phyloP scores from a whole-genome alignment of 2,329 filamentous ascomycete genomes.

The Phoma sp. region DNA sequence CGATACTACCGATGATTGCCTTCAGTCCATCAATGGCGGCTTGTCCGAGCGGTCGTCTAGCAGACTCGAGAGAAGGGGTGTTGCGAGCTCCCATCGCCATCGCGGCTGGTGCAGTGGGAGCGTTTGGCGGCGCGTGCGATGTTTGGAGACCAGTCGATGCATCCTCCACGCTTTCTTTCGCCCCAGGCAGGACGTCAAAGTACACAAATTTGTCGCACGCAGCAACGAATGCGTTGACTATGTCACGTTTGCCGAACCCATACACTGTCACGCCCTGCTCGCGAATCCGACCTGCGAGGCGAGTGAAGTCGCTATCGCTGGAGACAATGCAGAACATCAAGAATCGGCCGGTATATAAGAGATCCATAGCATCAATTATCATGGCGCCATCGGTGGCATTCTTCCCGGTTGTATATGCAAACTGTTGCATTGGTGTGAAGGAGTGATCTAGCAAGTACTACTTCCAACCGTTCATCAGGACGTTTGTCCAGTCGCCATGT shows the following conservation, averaged over 20 bases:
- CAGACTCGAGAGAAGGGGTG: neutral
- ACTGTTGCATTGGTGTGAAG: constrained; percentile 38
- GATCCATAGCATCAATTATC: constrained; percentile 49
- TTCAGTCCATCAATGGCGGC: constrained; percentile 22
- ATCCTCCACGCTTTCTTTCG: neutral
- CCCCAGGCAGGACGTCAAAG: constrained; percentile 14
- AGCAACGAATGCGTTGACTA: constrained; percentile 32
- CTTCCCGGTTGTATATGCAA: constrained; percentile 42
- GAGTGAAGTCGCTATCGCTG: constrained; percentile 49
- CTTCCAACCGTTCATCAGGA: constrained; percentile 32
- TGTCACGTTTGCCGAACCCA: constrained; percentile 45
- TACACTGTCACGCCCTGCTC: constrained; percentile 47
- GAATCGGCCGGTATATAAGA: constrained; percentile 45
- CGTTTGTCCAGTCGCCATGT: constrained; percentile 42
- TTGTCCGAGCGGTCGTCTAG: constrained; percentile 22
- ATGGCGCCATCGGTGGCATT: constrained; percentile 44
- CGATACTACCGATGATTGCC: constrained; percentile 16
- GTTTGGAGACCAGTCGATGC: too few species aligned
- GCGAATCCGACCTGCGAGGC: constrained; percentile 44
- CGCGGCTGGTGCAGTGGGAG: neutral
- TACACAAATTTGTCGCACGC: constrained; percentile 42
- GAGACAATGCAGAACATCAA: constrained; percentile 45
- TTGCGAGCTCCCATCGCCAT: too few species aligned
- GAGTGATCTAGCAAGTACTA: constrained; percentile 26
- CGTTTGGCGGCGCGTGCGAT: neutral